A percentile compares a stretch with the other conserved stretches of the same genome.
Evolutionary conservation across 768 basidiomycete species (phyloP).

Genomic region (Boletus coccyginus): DNA sequence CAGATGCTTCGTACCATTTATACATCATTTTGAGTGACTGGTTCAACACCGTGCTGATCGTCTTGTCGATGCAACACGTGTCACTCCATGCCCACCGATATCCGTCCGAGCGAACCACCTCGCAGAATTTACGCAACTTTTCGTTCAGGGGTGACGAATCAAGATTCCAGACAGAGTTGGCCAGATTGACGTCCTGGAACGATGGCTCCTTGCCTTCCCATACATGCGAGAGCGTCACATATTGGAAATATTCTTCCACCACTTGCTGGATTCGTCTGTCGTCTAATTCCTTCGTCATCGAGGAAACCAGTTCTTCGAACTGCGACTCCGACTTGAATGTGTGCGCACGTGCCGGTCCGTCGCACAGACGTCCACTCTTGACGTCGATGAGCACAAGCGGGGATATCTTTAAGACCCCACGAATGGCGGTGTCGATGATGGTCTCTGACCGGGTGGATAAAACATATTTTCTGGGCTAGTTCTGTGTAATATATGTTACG

Average conservation of each 20-base stretch:
- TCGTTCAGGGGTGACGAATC: background rate
- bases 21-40: conserved; percentile 14
- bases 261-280: background rate
- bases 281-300: conserved; percentile 7
- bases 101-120: background rate
- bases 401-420: background rate
- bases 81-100: conserved; percentile 17
- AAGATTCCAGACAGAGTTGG: conserved; percentile 3
- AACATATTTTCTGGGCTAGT: background rate
- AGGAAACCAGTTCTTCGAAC: conserved; percentile 7
- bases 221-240: conserved; percentile 12
- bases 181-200: conserved; percentile 5
- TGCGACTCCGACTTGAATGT: background rate
- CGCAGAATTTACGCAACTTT: conserved; percentile 11
- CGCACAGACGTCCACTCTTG: background rate
- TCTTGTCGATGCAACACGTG: conserved; percentile 13
- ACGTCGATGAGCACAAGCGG: background rate
- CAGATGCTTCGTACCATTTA: conserved; percentile 10
- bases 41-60: background rate
- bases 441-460: background rate
- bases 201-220: conserved; percentile 11
- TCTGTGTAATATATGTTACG: background rate
- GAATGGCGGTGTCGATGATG: background rate
- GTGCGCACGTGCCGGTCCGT: background rate
- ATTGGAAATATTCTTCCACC: conserved; percentile 4